Evolutionary conservation across 2,329 filamentous ascomycete species (phyloP).

Genomic region (Dothideomycetes sp.): DNA sequence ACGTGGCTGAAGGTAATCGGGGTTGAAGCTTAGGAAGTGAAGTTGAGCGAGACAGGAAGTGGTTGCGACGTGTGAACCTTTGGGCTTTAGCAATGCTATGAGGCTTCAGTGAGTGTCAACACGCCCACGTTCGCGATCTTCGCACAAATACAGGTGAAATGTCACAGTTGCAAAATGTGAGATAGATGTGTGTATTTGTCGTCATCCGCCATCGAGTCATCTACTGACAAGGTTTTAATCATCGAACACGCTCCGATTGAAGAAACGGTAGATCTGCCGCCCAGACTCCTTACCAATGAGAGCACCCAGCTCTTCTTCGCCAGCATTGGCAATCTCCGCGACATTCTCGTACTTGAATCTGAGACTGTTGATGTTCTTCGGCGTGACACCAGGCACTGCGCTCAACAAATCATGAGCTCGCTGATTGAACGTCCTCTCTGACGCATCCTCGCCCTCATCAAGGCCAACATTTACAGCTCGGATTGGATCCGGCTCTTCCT

Average conservation of each 20-base stretch:
- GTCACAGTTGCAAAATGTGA: no score
- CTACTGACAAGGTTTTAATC: slow-evolving; percentile 12
- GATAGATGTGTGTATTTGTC: no score
- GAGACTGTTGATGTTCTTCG: slow-evolving; percentile 63
- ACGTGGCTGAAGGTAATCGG: no score
- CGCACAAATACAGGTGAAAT: no score
- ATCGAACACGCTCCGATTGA: slow-evolving; percentile 54
- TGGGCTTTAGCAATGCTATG: no score
- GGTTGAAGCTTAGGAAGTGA: no score
- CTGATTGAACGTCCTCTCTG: slow-evolving; percentile 62
- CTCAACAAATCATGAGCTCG: slow-evolving; percentile 86
- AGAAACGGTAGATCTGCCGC: slow-evolving; percentile 69
- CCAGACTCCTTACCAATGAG: slow-evolving; percentile 70
- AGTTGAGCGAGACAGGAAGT: no score
- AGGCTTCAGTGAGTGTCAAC: no score
- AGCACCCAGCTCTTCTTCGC: slow-evolving; percentile 57
- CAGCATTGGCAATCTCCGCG: slow-evolving; percentile 76
- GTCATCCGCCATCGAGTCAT: no score
- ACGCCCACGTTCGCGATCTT: no score
- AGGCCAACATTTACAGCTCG: slow-evolving; percentile 76
- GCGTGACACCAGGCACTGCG: slow-evolving; percentile 72
- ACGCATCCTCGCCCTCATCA: slow-evolving; percentile 43
- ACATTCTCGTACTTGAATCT: slow-evolving; percentile 66
- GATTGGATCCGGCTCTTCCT: slow-evolving; percentile 82
- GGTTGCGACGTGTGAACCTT: no score